phyloP scores from a whole-genome alignment of 345 rosid genomes.

The Linum tenue region DNA sequence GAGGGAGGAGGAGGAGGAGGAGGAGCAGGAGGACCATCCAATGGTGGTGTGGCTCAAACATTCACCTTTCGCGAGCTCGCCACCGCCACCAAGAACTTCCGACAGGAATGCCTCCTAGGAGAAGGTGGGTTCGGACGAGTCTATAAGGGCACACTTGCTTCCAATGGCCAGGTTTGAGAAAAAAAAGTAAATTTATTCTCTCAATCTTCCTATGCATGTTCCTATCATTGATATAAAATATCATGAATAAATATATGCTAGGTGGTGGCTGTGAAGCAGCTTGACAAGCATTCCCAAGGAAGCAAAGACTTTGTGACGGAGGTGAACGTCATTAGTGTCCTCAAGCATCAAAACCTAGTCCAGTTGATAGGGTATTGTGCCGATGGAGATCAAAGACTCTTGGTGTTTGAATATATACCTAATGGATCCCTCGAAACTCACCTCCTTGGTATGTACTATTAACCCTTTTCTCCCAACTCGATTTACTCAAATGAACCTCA shows the following conservation, averaged over 20 bases:
- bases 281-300: slow-evolving; percentile 25
- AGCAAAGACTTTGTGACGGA: slow-evolving; percentile 26
- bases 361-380: slow-evolving; percentile 28
- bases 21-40: not conserved
- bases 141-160: slow-evolving; percentile 23
- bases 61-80: slow-evolving; percentile 28
- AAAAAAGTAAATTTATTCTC: not conserved
- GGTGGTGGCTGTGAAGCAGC: slow-evolving; percentile 32
- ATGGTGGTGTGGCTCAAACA: slow-evolving; percentile 8
- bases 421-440: slow-evolving; percentile 23
- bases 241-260: not conserved
- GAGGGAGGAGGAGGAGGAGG: not conserved
- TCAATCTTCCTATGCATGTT: not conserved
- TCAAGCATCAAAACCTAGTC: slow-evolving; percentile 25
- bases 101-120: slow-evolving; percentile 24
- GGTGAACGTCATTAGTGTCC: slow-evolving; percentile 19
- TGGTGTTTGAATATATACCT: slow-evolving; percentile 21
- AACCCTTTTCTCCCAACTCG: not conserved
- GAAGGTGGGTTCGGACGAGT: slow-evolving; percentile 31
- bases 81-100: slow-evolving; percentile 29
- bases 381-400: slow-evolving; percentile 28
- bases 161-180: slow-evolving; percentile 20
- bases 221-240: not conserved
- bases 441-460: slow-evolving; percentile 12
- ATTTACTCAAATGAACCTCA: too few relatives aligned